Conservation (phyloP, 78 protist species). For the Dictyostelium firmibasis region DNA sequence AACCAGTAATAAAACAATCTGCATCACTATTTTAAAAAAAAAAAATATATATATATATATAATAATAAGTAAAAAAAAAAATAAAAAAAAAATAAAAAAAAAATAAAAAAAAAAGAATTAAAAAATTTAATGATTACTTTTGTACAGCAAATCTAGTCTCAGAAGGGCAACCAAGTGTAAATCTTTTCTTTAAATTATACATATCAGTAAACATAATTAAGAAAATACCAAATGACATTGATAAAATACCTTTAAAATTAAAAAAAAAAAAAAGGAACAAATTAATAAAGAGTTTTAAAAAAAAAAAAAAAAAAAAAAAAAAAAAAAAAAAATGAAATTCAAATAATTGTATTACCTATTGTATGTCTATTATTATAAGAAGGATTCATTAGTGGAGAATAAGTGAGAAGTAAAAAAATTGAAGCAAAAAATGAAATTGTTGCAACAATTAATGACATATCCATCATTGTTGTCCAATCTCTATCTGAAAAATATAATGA, state of each 20-base stretch:
- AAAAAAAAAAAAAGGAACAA: neutral
- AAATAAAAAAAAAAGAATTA: too few relatives aligned
- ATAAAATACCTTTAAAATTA: neutral
- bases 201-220: constrained; percentile 1
- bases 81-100: too few relatives aligned
- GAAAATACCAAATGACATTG: constrained; percentile 10
- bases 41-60: too few relatives aligned
- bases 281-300: neutral
- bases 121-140: too few relatives aligned
- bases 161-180: neutral
- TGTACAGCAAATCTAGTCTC: neutral
- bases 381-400: neutral
- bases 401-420: neutral
- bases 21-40: neutral
- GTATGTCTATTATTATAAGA: neutral
- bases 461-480: neutral
- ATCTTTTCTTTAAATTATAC: neutral
- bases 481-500: neutral
- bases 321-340: neutral
- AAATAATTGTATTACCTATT: neutral
- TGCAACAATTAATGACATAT: neutral
- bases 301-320: neutral
- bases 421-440: neutral
- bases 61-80: too few relatives aligned
- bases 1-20: constrained; percentile 11